Percentiles rank a stretch among this genome's conserved stretches.
These are phyloP conservation scores for Alternaria triticimaculans DNA, from an alignment of 2,329 filamentous ascomycete species.

Conservation along the genomic window DNA sequence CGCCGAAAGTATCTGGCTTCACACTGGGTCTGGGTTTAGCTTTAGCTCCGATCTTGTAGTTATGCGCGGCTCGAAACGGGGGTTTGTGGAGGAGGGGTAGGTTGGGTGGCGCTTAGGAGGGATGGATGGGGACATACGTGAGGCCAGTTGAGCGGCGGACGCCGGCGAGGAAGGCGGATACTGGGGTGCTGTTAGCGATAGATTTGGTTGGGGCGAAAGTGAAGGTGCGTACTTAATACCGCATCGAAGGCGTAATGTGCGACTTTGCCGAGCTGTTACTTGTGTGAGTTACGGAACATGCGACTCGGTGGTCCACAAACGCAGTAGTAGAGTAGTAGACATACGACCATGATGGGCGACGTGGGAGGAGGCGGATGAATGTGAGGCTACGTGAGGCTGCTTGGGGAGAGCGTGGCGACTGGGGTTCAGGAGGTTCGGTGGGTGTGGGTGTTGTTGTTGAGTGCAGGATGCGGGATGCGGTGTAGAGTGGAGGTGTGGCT, in stretches of 20 bases:
- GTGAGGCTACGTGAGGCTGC: slow-evolving; percentile 6
- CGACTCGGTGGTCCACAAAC: slow-evolving; percentile 22
- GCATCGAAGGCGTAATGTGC: slow-evolving; percentile 97
- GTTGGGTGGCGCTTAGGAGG: background rate
- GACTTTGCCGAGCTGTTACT: slow-evolving; percentile 85
- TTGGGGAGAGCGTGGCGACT: slow-evolving; percentile 9
- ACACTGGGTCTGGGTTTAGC: slow-evolving; percentile 71
- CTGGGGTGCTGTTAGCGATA: slow-evolving; percentile 54
- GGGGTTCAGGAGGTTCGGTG: background rate
- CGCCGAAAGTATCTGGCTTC: slow-evolving; percentile 82
- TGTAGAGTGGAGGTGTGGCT: slow-evolving; percentile 34
- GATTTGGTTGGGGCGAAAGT: slow-evolving; percentile 1
- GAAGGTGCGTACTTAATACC: slow-evolving; percentile 73
- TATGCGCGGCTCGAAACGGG: background rate
- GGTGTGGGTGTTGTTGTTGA: slow-evolving; percentile 13
- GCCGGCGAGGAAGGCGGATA: slow-evolving; percentile 94
- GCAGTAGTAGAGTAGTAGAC: slow-evolving; percentile 24
- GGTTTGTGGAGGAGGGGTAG: slow-evolving; percentile 6
- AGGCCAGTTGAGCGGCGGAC: slow-evolving; percentile 97
- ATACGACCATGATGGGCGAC: slow-evolving; percentile 46
- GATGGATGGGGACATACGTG: slow-evolving; percentile 71
- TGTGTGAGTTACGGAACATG: slow-evolving; percentile 60
- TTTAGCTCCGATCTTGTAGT: slow-evolving; percentile 20
- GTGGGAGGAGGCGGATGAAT: slow-evolving; percentile 6
- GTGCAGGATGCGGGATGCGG: slow-evolving; percentile 26